Conservation (phyloP, 495 filamentous ascomycete species). For the Tuber calosporum region DNA sequence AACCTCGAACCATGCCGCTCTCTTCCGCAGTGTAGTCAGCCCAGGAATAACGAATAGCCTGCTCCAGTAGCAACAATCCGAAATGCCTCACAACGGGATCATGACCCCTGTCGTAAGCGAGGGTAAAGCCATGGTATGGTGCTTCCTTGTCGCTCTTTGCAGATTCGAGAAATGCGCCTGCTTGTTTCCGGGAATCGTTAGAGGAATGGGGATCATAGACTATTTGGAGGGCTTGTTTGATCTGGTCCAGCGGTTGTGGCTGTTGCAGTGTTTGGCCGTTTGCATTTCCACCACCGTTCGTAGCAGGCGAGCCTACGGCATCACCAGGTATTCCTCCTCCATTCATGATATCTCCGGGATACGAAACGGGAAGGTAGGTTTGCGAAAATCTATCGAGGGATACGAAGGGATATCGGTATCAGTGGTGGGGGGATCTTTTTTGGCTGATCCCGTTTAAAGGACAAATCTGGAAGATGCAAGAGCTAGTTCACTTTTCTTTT, state of each 20-base stretch:
- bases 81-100: conserved; percentile 82
- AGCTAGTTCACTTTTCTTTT: conserved; percentile 24
- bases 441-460: background rate
- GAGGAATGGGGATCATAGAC: conserved; percentile 75
- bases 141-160: conserved; percentile 70
- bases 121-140: conserved; percentile 73
- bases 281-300: conserved; percentile 23
- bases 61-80: conserved; percentile 81
- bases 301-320: conserved; percentile 17
- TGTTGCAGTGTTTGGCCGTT: conserved; percentile 22
- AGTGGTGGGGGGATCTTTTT: conserved; percentile 6
- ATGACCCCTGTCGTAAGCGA: conserved; percentile 66
- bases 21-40: conserved; percentile 60
- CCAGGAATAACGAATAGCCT: conserved; percentile 77
- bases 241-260: conserved; percentile 48
- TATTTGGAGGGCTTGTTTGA: conserved; percentile 74
- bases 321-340: conserved; percentile 27
- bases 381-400: conserved; percentile 11
- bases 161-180: conserved; percentile 72
- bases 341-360: conserved; percentile 26
- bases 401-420: conserved; percentile 18
- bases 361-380: conserved; percentile 16
- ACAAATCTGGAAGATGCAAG: conserved; percentile 17
- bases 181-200: conserved; percentile 77
- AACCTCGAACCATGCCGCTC: conserved; percentile 56